Evolutionary conservation across 2,329 filamentous ascomycete genomes (phyloP), one percentile per base, ranked within the genome.

Genomic region (Colletotrichum spaethianum): DNA sequence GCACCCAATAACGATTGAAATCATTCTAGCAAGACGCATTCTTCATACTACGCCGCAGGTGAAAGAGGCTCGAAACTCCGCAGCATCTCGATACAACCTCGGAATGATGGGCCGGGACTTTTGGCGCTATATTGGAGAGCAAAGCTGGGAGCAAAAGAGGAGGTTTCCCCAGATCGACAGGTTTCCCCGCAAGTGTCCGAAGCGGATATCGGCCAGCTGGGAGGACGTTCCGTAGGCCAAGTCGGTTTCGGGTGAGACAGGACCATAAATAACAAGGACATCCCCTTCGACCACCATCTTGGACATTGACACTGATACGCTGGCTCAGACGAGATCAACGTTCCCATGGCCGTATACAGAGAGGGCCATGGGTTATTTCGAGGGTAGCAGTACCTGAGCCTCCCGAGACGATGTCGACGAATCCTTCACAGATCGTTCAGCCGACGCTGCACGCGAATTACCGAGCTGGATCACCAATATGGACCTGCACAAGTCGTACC

Each of bases 81-180:
- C 46, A 50, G 4, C 12, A 23, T 14, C 48, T 20, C 14, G 12
- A 52, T 11, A 9, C 6, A 7, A 28, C 23, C 4, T 52, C 26
- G n/a, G n/a, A n/a, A n/a, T n/a, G n/a, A n/a, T 26, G 26, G 48
- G 12, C 3, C 16, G 28, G 2, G 48, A 20, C 23, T 4, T 18
- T 52, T 9, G 48, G 48, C 14, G 12, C 23, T 4, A 52, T 16
- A 14, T 52, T 28, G 14, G 38, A 28, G 46, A 26, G 23, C 12
- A 5, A 26, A 6, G 12, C 9, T 1, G 7, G 2, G 26, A 11
- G 9, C 3, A 26, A 26, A 14, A 8, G 55, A 48, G 7, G 7
- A 11, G 20, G 1, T 9, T 55, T 66, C 67, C 67, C 67, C 46
- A n/a, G 67, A 70, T 70, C 62, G 62, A 46, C 67, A 36, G 53